A percentile compares a stretch with the other conserved stretches of the same genome.
phyloP scores from a whole-genome alignment of 306 rosid species.

The Cucurbita moschata region DNA sequence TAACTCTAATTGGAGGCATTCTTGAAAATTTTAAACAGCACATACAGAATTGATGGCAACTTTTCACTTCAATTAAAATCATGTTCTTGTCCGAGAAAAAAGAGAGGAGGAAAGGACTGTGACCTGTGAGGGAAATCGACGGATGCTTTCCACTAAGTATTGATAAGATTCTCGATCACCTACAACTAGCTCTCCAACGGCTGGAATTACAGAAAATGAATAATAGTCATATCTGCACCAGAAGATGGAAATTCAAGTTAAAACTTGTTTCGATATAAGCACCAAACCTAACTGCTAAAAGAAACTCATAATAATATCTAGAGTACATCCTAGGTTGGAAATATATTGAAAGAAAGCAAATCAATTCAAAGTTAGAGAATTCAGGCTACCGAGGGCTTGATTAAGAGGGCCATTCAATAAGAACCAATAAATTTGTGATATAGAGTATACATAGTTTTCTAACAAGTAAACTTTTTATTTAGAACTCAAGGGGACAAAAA shows the following conservation, averaged over 20 bases:
- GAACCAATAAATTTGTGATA: neutral
- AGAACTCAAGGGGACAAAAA: neutral
- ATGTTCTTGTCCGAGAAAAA: neutral
- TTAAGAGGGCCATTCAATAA: neutral
- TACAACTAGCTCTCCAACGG: constrained; percentile 65
- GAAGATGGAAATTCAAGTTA: constrained; percentile 13
- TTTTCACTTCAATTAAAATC: neutral
- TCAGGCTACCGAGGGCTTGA: neutral
- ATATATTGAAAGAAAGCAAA: neutral
- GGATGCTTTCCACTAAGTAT: constrained; percentile 88
- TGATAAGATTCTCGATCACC: constrained; percentile 82
- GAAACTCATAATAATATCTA: neutral
- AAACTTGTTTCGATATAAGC: neutral
- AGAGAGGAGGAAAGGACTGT: constrained; percentile 6
- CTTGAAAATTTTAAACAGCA: neutral
- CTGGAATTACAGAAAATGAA: constrained; percentile 65
- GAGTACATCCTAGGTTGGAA: neutral
- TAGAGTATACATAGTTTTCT: neutral
- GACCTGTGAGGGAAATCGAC: constrained; percentile 86
- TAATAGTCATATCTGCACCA: constrained; percentile 59
- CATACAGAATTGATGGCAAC: neutral
- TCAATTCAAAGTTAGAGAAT: neutral
- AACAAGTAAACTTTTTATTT: neutral
- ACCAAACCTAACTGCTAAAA: neutral
- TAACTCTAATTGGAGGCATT: neutral